Conservation (phyloP, 495 filamentous ascomycete genomes). For the Neurospora pannonica region DNA sequence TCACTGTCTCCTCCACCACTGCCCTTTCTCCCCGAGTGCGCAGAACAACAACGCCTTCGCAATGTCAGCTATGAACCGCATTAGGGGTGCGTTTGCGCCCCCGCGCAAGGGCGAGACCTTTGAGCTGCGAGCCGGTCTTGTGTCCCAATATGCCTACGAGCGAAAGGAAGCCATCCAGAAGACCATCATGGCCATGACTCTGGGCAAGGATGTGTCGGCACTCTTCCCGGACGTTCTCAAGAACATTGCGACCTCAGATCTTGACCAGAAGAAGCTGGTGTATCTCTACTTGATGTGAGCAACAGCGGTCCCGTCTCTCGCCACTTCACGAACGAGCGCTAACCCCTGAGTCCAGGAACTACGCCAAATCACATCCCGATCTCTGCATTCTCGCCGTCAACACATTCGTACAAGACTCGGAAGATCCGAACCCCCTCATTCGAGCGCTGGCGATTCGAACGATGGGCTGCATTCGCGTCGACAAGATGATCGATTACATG, state of each 20-base stretch:
- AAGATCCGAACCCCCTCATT: conserved; percentile 96
- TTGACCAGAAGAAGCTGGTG: conserved; percentile 99
- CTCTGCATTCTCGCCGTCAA: conserved; percentile 99
- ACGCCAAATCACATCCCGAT: conserved; percentile 98
- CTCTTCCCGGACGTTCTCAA: conserved; percentile 97
- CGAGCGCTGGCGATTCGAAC: conserved; percentile 91
- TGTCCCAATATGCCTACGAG: conserved; percentile 99
- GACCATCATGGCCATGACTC: conserved; percentile 99
- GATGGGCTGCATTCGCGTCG: conserved; percentile 98
- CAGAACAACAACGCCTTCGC: background rate
- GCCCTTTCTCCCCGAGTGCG: background rate
- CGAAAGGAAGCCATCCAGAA: conserved; percentile 98
- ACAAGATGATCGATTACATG: conserved; percentile 99
- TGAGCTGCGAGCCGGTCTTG: conserved; percentile 90
- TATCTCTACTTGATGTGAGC: conserved; percentile 95
- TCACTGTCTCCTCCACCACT: background rate
- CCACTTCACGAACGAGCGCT: conserved; percentile 5
- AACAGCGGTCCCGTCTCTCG: background rate
- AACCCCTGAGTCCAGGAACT: conserved; percentile 60
- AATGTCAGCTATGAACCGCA: conserved; percentile 88
- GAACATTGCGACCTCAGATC: conserved; percentile 90
- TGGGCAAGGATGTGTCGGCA: conserved; percentile 96
- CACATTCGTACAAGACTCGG: conserved; percentile 97
- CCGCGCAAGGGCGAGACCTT: conserved; percentile 97
- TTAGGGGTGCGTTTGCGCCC: conserved; percentile 81